Conservation (phyloP, 495 filamentous ascomycete species). For the Elaphomyces granulatus region DNA sequence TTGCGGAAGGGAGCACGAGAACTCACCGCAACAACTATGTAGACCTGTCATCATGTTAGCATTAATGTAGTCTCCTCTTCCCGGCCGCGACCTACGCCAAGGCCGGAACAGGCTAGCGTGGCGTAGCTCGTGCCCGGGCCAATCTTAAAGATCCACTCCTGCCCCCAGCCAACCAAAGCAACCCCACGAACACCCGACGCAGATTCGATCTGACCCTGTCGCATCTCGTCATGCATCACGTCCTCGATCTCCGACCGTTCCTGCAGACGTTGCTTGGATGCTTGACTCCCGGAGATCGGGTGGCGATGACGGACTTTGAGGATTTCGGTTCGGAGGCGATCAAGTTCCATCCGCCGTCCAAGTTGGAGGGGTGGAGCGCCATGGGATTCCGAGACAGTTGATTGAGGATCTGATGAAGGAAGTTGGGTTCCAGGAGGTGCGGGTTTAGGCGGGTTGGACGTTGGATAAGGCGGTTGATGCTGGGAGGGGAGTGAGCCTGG, state of each 20-base stretch:
- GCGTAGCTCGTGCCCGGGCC: no score
- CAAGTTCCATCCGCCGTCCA: conserved; percentile 34
- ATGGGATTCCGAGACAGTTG: conserved; percentile 30
- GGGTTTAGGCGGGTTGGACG: conserved; percentile 27
- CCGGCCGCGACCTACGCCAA: no score
- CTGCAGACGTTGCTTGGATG: conserved; percentile 27
- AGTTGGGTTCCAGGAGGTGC: conserved; percentile 33
- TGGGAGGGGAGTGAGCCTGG: conserved; percentile 16
- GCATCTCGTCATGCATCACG: conserved; percentile 42
- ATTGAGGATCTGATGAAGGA: conserved; percentile 26
- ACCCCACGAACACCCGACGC: no score
- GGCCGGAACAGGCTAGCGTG: no score
- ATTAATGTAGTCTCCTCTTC: no score
- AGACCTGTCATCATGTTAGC: no score
- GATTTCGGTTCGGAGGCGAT: conserved; percentile 38
- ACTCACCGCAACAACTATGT: no score
- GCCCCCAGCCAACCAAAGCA: no score
- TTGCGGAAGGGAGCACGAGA: no score
- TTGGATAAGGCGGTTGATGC: conserved; percentile 33
- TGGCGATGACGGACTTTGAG: conserved; percentile 43
- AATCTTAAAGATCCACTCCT: no score
- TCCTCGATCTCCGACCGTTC: conserved; percentile 27
- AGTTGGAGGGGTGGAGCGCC: conserved; percentile 39
- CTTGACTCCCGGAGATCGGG: conserved; percentile 27
- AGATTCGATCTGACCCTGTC: conserved; percentile 37